Conservation (phyloP, 2,329 filamentous ascomycete genomes). For the Fusarium metavorans region DNA sequence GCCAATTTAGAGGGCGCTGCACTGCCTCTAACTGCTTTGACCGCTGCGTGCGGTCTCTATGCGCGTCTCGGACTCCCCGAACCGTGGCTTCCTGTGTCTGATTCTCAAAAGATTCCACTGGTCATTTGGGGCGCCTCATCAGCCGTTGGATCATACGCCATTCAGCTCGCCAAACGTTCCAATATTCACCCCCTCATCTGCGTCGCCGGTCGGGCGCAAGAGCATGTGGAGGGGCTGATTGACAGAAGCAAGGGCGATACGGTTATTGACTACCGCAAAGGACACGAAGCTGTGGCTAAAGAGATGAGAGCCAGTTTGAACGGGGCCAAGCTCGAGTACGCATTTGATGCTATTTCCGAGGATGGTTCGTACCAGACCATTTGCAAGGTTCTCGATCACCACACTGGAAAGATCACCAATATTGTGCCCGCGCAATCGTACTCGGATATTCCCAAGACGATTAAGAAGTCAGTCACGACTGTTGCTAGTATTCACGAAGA, state of each 20-base stretch:
- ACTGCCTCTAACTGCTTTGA: conserved; percentile 17
- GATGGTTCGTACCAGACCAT: conserved; percentile 31
- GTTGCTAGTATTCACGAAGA: conserved; percentile 25
- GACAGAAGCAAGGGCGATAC: conserved; percentile 20
- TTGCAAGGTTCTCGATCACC: conserved; percentile 11
- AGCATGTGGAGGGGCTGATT: conserved; percentile 20
- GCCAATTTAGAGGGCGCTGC: conserved; percentile 14
- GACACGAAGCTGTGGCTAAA: neutral
- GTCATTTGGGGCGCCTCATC: conserved; percentile 33
- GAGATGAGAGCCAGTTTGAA: neutral
- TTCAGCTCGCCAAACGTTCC: conserved; percentile 19
- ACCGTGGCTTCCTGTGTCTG: neutral
- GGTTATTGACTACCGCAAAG: conserved; percentile 29
- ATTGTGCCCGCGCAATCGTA: conserved; percentile 26
- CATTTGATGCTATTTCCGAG: conserved; percentile 29
- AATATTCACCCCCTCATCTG: conserved; percentile 33
- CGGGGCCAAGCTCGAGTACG: neutral
- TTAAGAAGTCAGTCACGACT: conserved; percentile 19
- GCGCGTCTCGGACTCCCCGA: conserved; percentile 4
- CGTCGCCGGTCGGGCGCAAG: conserved; percentile 22
- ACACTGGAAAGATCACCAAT: conserved; percentile 18
- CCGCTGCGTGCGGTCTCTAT: conserved; percentile 23
- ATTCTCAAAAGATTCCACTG: neutral
- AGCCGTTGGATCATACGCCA: conserved; percentile 22
- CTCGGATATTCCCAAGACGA: conserved; percentile 25